These are phyloP conservation scores for bread wheat (Triticum aestivum) DNA, from an alignment of 176 grass and related monocot species.

Conservation along the genomic window IWGSC_CS_RefSeq_v2.1 NC_057810.1:205165939-205166438, in stretches of 20 bases:
- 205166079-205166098: slow-evolving; percentile 91
- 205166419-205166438: slow-evolving; percentile 73
- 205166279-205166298: not conserved
- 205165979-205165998: slow-evolving; percentile 29
- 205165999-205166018: slow-evolving; percentile 71
- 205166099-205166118: slow-evolving; percentile 86
- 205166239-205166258: not conserved
- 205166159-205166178: not conserved
- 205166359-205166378: slow-evolving; percentile 49
- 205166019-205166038: slow-evolving; percentile 80
- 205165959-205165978: slow-evolving; percentile 28
- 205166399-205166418: slow-evolving; percentile 71
- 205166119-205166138: slow-evolving; percentile 66
- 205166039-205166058: slow-evolving; percentile 86
- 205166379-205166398: slow-evolving; percentile 25
- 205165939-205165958: not conserved
- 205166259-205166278: not conserved
- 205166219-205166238: not conserved
- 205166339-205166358: slow-evolving; percentile 42
- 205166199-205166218: slow-evolving; percentile 32
- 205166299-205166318: slow-evolving; percentile 38
- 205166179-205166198: slow-evolving; percentile 8
- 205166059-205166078: slow-evolving; percentile 83
- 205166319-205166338: slow-evolving; percentile 29
- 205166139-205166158: slow-evolving; percentile 11